phyloP scores from a whole-genome alignment of 2,329 filamentous ascomycete species.

The Sporothrix humicola region DNA sequence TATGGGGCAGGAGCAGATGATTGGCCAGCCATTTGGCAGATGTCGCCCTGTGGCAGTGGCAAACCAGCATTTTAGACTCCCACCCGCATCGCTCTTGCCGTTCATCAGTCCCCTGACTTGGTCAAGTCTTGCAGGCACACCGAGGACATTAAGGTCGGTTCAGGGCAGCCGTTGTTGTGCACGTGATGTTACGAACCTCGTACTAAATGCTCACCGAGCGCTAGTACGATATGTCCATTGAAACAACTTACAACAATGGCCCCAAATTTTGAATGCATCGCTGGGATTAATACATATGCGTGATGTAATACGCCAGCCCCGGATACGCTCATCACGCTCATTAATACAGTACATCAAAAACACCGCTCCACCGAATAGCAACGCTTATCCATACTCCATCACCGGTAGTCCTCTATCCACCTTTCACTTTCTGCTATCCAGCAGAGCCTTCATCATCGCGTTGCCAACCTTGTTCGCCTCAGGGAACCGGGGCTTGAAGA shows the following conservation, averaged over 20 bases:
- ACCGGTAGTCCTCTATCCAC: too few relatives aligned
- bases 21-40: neutral
- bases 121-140: neutral
- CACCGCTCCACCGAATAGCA: neutral
- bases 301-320: neutral
- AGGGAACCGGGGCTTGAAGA: constrained; percentile 88
- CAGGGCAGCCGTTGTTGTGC: neutral
- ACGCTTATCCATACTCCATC: neutral
- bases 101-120: neutral
- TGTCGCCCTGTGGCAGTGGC: neutral
- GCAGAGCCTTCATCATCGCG: constrained; percentile 94
- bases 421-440: constrained; percentile 64
- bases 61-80: neutral
- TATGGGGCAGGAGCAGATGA: neutral
- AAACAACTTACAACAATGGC: neutral
- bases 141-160: neutral
- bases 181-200: neutral
- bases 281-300: constrained; percentile 3
- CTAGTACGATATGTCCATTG: neutral
- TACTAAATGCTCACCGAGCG: neutral
- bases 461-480: constrained; percentile 89
- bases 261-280: neutral
- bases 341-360: neutral
- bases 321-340: neutral
- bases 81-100: neutral